phyloP scores from a whole-genome alignment of 2,329 filamentous ascomycete species.

The Blumeriella jaapii region DNA sequence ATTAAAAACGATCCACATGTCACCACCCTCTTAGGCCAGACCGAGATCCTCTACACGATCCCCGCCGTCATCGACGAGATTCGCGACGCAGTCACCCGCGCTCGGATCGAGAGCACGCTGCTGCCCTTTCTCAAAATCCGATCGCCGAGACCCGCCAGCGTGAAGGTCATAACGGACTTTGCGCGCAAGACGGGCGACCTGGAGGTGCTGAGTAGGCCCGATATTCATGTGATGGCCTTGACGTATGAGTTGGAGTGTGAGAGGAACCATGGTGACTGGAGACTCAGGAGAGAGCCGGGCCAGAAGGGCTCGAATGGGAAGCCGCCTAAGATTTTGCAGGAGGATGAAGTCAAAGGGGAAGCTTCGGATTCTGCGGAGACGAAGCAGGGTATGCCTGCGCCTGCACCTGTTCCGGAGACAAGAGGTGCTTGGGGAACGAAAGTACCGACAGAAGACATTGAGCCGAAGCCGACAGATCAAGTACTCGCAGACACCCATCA shows the following conservation, averaged over 20 bases:
- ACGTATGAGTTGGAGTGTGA: conserved; percentile 94
- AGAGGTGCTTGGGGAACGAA: conserved; percentile 21
- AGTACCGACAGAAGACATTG: conserved; percentile 6
- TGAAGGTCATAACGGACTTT: conserved; percentile 74
- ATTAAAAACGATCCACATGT: conserved; percentile 86
- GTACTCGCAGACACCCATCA: conserved; percentile 8
- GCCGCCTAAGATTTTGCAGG: conserved; percentile 28
- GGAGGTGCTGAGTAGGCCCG: conserved; percentile 74
- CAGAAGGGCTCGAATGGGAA: conserved; percentile 69
- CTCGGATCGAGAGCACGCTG: conserved; percentile 72
- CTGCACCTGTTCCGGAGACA: conserved; percentile 12
- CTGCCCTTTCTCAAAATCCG: conserved; percentile 74
- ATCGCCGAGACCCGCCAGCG: conserved; percentile 61
- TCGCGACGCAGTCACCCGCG: conserved; percentile 67
- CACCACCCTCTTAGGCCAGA: conserved; percentile 67
- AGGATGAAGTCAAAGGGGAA: not conserved
- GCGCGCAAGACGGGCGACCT: conserved; percentile 82
- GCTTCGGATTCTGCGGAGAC: conserved; percentile 6
- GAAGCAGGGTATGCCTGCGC: not conserved
- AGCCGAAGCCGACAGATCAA: conserved; percentile 3
- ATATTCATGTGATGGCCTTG: conserved; percentile 80
- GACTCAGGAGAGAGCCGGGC: conserved; percentile 64
- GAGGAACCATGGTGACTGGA: conserved; percentile 79
- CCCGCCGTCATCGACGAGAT: conserved; percentile 83
- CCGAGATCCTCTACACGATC: conserved; percentile 69